Evolutionary conservation across 192 early-diverging fungal species (phyloP), one percentile per base, ranked within the genome.

Genomic region (Entrophospora sp.): DNA sequence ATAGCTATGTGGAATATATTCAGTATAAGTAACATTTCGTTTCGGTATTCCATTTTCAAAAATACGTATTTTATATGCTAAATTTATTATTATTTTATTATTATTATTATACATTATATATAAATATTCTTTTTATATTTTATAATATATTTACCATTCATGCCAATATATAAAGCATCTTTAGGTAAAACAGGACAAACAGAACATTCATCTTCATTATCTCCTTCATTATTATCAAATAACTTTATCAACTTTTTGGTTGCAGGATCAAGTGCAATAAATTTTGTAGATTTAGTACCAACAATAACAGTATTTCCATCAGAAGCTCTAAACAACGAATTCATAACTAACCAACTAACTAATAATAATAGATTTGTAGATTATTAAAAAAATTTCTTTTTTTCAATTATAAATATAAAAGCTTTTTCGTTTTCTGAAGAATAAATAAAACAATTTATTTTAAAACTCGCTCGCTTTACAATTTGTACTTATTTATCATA

Each of bases 241-340:
- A 71, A 67, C 14, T 76, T 69, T 14, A 89, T 59, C 18, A 93
- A 76, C 12, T 73, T 69, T 0, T 91, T 91, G 22, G 79, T 81
- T 5, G 70, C 32, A 44, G 90, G 79, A 71, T 93, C 85, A 6
- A 95, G 67, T 5, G 88, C 88, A 0, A 86, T 70, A 56, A 93
- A 76, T 8, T 78, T 73, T 9, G 88, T 84, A 16, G 74, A 73
- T 66, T 91, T 91, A 16, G 71, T 76, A 5, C 89, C 84, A 32
- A 62, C 60, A 8, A 84, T 84, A 64, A 88, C 91, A 7, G 85
- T 73, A 25, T 81, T 75, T 3, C 78, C 79, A 43, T 77, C 80
- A 18, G 70, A 66, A 18, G 74, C 67, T 18, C 79, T 77, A 45
- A 81, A 78, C 5, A 86, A 79, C 28, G 82, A 83, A 43, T 71